Evolutionary conservation across 192 early-diverging fungal genomes (phyloP).

Genomic region (Coemansia sp.): DNA sequence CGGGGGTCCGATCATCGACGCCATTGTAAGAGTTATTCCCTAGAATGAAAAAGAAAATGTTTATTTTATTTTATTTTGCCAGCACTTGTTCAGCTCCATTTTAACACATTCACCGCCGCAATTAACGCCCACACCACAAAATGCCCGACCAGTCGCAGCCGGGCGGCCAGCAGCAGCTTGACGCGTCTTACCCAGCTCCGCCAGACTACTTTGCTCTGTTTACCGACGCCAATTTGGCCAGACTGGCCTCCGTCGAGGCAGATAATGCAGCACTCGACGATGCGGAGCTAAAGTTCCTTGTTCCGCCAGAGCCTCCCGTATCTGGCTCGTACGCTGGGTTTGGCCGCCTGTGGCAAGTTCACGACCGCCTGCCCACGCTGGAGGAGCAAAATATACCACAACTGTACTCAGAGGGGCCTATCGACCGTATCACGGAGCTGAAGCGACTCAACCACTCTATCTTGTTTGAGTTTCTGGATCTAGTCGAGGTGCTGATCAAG

Average conservation of each 20-base stretch:
- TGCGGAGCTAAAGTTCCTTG: slow-evolving; percentile 53
- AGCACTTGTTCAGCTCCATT: no score
- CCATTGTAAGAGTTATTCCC: slow-evolving; percentile 21
- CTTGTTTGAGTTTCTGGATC: slow-evolving; percentile 66
- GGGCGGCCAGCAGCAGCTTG: slow-evolving; percentile 36
- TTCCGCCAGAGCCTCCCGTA: slow-evolving; percentile 56
- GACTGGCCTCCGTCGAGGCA: slow-evolving; percentile 6
- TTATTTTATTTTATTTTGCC: no score
- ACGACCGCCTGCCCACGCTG: slow-evolving; percentile 58
- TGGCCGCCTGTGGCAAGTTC: slow-evolving; percentile 67
- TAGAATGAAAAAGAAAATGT: neutral
- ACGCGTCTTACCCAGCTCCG: slow-evolving; percentile 63
- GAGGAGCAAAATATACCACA: slow-evolving; percentile 63
- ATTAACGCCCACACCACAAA: neutral
- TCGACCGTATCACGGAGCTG: slow-evolving; percentile 66
- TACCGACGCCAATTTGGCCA: slow-evolving; percentile 58
- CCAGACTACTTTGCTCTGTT: slow-evolving; percentile 66
- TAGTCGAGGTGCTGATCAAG: slow-evolving; percentile 65
- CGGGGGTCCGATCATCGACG: slow-evolving; percentile 24
- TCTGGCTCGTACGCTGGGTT: slow-evolving; percentile 60
- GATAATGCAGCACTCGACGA: slow-evolving; percentile 23
- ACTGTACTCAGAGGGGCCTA: slow-evolving; percentile 60
- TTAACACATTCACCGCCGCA: neutral
- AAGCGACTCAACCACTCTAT: slow-evolving; percentile 61
- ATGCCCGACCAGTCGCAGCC: slow-evolving; percentile 26